Evolutionary conservation across 106 monocot species (phyloP).

Genomic region (Narthecium ossifragum): DNA sequence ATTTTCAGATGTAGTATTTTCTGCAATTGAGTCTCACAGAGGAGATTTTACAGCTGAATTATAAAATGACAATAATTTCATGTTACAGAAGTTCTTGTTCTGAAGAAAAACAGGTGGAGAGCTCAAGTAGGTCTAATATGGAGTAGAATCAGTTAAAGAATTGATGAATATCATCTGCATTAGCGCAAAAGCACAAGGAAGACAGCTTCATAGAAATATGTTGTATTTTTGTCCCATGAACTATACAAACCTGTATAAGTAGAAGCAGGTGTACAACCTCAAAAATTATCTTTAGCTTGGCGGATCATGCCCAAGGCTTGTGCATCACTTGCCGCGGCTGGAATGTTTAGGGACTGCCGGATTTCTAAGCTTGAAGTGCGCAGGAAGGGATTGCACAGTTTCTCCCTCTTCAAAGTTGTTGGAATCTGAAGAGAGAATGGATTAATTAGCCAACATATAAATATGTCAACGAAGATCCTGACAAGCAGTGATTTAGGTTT

Average conservation of each 20-base stretch:
- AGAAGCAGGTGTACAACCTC: not conserved
- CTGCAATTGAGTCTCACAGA: too few relatives aligned
- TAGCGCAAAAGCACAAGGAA: too few relatives aligned
- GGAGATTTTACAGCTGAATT: too few relatives aligned
- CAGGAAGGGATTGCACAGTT: slow-evolving; percentile 81
- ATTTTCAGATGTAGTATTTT: too few relatives aligned
- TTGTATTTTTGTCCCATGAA: not conserved
- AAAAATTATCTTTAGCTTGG: slow-evolving; percentile 77
- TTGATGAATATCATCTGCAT: too few relatives aligned
- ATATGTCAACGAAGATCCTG: not conserved
- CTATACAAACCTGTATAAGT: not conserved
- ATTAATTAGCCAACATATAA: not conserved
- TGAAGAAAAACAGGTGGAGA: too few relatives aligned
- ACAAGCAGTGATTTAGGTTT: not conserved
- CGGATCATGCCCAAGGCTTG: slow-evolving; percentile 62
- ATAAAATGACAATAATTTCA: too few relatives aligned
- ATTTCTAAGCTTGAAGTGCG: slow-evolving; percentile 72
- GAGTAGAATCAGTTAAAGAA: too few relatives aligned
- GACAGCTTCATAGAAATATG: too few relatives aligned
- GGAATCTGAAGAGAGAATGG: slow-evolving; percentile 48
- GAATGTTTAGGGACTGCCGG: slow-evolving; percentile 54
- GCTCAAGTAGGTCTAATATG: too few relatives aligned
- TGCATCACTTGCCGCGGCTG: slow-evolving; percentile 53
- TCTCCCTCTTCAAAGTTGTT: slow-evolving; percentile 81
- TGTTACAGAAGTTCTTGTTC: too few relatives aligned